phyloP scores from a whole-genome alignment of 192 early-diverging fungal genomes.

The Entophlyctis luteolus region DNA sequence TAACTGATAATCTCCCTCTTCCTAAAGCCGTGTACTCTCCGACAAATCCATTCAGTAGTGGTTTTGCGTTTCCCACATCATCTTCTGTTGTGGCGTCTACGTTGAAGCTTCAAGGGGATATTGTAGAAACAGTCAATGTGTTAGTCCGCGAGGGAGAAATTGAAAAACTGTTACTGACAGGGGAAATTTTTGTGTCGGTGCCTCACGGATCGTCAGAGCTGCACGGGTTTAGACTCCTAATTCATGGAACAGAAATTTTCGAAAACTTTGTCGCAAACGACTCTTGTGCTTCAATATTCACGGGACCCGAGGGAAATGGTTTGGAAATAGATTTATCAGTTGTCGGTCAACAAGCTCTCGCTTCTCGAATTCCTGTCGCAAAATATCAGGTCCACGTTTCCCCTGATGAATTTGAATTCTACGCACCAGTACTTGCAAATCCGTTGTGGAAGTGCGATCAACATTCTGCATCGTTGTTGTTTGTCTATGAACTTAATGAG shows the following conservation, averaged over 20 bases:
- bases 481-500: conserved; percentile 38
- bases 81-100: not conserved
- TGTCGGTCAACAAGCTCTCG: not conserved
- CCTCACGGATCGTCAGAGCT: not conserved
- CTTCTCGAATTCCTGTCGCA: conserved; percentile 13
- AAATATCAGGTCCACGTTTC: conserved; percentile 42
- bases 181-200: conserved; percentile 31
- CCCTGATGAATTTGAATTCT: conserved; percentile 17
- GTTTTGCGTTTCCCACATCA: not conserved
- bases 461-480: conserved; percentile 29
- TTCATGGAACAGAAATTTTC: conserved; percentile 23
- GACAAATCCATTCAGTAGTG: not conserved
- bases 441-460: conserved; percentile 42
- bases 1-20: too few species aligned
- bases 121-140: conserved; percentile 43
- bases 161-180: conserved; percentile 43
- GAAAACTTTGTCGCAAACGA: conserved; percentile 36
- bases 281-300: conserved; percentile 17
- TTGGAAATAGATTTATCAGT: conserved; percentile 21
- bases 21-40: not conserved
- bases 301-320: conserved; percentile 16
- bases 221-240: not conserved
- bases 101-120: conserved; percentile 10
- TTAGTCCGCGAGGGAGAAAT: conserved; percentile 30
- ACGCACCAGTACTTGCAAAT: conserved; percentile 35